These are phyloP conservation scores for Ceratocystis smalleyi DNA, from an alignment of 2,329 filamentous ascomycete species.

Conservation along the genomic window DNA sequence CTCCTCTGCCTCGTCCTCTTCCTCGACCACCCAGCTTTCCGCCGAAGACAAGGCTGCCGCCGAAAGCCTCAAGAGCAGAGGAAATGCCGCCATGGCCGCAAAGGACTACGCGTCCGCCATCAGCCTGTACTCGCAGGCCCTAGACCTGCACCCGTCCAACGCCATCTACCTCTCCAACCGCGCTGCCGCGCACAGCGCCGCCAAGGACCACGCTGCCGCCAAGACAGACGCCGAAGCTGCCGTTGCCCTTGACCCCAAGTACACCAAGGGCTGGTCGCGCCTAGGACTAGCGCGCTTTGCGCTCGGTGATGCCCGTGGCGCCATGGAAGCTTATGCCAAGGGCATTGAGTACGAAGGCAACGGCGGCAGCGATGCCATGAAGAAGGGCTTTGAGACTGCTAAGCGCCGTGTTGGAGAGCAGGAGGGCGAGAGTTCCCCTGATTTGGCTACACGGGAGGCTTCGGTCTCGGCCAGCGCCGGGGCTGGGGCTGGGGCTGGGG, in stretches of 20 bases:
- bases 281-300: conserved; percentile 84
- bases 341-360: conserved; percentile 90
- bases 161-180: conserved; percentile 97
- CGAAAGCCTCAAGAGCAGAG: conserved; percentile 74
- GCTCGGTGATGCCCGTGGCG: conserved; percentile 74
- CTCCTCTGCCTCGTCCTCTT: conserved; percentile 22
- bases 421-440: conserved; percentile 33
- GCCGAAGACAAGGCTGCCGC: conserved; percentile 60
- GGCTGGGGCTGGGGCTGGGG: conserved; percentile 24
- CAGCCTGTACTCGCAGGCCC: conserved; percentile 73
- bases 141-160: conserved; percentile 67
- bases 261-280: conserved; percentile 94
- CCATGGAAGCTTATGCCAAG: conserved; percentile 85
- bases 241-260: conserved; percentile 71
- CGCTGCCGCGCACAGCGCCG: conserved; percentile 79
- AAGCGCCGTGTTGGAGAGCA: conserved; percentile 76
- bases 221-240: conserved; percentile 81
- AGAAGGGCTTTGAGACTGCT: conserved; percentile 88
- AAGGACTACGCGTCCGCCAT: conserved; percentile 80
- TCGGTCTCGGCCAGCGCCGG: conserved; percentile 18
- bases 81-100: conserved; percentile 86
- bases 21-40: conserved; percentile 26
- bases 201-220: conserved; percentile 69
- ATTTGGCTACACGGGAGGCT: conserved; percentile 20
- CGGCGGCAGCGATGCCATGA: conserved; percentile 92